Evolutionary conservation across 352 stramenopile species (phyloP).

Genomic region (Porosira glacialis): DNA sequence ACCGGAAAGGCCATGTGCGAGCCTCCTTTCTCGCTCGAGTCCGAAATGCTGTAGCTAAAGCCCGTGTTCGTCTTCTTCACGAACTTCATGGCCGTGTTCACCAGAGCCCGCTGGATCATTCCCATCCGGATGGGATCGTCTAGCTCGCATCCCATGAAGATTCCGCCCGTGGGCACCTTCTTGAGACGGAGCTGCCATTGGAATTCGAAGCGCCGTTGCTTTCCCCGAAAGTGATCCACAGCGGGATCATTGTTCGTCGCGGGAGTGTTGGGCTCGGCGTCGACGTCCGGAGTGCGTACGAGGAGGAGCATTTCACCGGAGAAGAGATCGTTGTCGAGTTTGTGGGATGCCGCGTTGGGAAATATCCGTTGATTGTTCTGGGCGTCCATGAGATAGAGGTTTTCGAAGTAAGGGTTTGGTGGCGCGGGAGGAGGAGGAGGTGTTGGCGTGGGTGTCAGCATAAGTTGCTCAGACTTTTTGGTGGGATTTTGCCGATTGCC

Average conservation of each 20-base stretch:
- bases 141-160: slow-evolving; percentile 71
- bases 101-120: slow-evolving; percentile 75
- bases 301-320: slow-evolving; percentile 65
- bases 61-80: slow-evolving; percentile 77
- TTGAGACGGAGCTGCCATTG: slow-evolving; percentile 78
- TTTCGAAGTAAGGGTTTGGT: slow-evolving; percentile 43
- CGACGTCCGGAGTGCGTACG: slow-evolving; percentile 64
- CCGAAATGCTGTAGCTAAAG: no score
- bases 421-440: no score
- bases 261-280: no score
- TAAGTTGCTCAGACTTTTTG: no score
- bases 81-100: slow-evolving; percentile 70
- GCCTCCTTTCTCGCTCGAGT: slow-evolving; percentile 30
- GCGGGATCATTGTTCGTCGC: slow-evolving; percentile 33
- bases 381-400: slow-evolving; percentile 59
- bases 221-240: slow-evolving; percentile 52
- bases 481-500: no score
- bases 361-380: slow-evolving; percentile 45
- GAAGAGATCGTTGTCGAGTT: slow-evolving; percentile 69
- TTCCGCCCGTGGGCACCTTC: slow-evolving; percentile 47
- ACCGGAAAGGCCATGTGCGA: slow-evolving; percentile 75
- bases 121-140: slow-evolving; percentile 73
- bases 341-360: slow-evolving; percentile 38
- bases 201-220: slow-evolving; percentile 77
- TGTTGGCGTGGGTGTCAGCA: no score